Evolutionary conservation across 1,284 basidiomycete genomes (phyloP), one percentile per base, ranked within the genome.

Genomic region (Meira miltonrushii): DNA sequence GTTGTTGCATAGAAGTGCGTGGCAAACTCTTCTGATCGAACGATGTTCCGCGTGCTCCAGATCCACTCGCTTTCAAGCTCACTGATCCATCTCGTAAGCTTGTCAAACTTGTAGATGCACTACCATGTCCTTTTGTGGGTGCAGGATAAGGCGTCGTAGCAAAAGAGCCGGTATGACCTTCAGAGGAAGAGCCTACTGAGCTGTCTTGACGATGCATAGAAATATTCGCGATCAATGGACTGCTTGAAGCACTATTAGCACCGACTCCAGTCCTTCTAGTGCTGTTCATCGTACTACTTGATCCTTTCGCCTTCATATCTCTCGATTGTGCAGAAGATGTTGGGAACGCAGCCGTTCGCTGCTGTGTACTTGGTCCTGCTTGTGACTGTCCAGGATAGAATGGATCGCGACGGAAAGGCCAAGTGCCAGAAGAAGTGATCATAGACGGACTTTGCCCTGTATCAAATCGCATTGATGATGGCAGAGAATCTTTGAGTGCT

Each of bases 361-460:
- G 28, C 8, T 33, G 28, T 33, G 28, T 33, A 33, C 28, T 33
- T 33, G 28, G 28, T 33, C 28, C 28, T 33, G 28, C 28, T 33
- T 33, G 28, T 33, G 28, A 4, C 8, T 33, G 28, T 33, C 28
- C 28, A 33, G 28, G 28, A 33, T 33, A 33, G 28, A 33, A 33
- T 33, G 28, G 28, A 33, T 33, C 28, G 3, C 28, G 3, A 8
- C 28, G 28, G 8, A 33, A 33, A 33, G 28, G 28, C 28, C 28
- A 33, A 33, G 28, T 4, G 3, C 83, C 83, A 0, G 77, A 79
- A 25, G 81, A 83, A 62, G 82, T 82, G 81, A 69, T 88, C 84
- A 69, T 91, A 84, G 71, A 84, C 79, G 83, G 83, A 44, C 23
- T 17, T 44, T 25, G 37, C 38, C 23, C 39, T n/a, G 2, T 15